phyloP scores from a whole-genome alignment of 345 rosid genomes.

The Camelina sativa region DNA sequence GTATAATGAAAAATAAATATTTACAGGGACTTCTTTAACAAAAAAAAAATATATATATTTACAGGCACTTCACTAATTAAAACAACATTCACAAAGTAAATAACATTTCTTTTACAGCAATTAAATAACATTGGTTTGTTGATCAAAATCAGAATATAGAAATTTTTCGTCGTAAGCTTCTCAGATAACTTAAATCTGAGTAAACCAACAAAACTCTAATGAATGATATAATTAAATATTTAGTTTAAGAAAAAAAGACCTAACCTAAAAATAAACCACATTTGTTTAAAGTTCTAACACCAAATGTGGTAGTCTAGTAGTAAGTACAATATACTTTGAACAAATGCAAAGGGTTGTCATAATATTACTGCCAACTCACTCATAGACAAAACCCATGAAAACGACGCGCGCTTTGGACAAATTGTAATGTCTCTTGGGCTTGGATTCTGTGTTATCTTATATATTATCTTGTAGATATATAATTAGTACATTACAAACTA shows the following conservation, averaged over 20 bases:
- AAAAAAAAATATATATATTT: background rate
- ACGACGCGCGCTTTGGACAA: conserved; percentile 33
- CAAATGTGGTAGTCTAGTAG: background rate
- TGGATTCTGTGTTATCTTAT: conserved; percentile 16
- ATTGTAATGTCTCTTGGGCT: conserved; percentile 25
- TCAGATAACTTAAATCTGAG: background rate
- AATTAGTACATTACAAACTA: conserved; percentile 6
- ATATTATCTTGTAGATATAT: background rate
- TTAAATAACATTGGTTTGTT: background rate
- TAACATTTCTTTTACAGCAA: background rate
- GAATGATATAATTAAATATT: background rate
- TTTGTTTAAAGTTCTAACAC: background rate
- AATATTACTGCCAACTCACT: conserved; percentile 32
- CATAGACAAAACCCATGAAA: conserved; percentile 28
- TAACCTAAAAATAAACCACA: background rate
- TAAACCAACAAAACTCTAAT: background rate
- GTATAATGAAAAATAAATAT: too few species aligned
- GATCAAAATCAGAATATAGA: background rate
- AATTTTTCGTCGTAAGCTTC: background rate
- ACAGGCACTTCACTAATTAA: too few species aligned
- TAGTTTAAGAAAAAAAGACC: background rate
- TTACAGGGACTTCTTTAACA: too few species aligned
- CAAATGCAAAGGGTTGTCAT: conserved; percentile 34
- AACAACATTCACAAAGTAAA: too few species aligned
- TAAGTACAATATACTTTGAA: background rate